Evolutionary conservation across 257 asterid genomes (phyloP), one percentile per base, ranked within the genome.

Genomic region (Solanum clarkiae): DNA sequence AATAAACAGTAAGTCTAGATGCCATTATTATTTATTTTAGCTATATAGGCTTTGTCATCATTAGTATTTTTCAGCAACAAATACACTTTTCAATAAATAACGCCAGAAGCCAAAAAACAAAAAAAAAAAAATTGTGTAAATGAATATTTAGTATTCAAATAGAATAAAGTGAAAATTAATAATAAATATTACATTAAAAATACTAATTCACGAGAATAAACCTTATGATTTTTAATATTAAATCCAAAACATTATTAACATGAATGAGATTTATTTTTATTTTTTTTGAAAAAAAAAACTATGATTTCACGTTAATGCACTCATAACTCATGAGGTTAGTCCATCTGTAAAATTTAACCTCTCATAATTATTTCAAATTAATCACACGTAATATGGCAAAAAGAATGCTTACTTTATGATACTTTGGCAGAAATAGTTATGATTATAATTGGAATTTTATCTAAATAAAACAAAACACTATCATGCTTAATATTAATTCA

Each of bases 21-120:
- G 87, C 86, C 87, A 90, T 91, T 81, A 92, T 92, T 90, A 89
- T 89, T 51, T 79, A 51, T 29, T 79, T 79, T 79, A 79, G 83
- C 83, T 77, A 77, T 84, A 82, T 85, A 82, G 87, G 42, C 53
- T 84, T 91, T 87, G 92, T 86, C 97, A 92, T 94, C 93, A 92
- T 93, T 93, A 80, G 88, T 83, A 86, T 88, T 89, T 32, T 87
- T 85, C 90, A 89, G 85, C 87, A 84, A 84, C 65, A 79, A 77
- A 77, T 79, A 51, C 47, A 77, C 82, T 40, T 5, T 79, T 26
- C 65, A 20, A 79, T 79, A 24, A 79, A 79, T 79, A 79, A 79
- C 17, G 22, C 10, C 65, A 79, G 82, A 26, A 51, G 29, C 9
- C 53, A 3, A 9, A 75, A 22, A 24, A 15, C 36, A 3, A 47